Evolutionary conservation across 257 asterid genomes (phyloP), one percentile per base, ranked within the genome.

Genomic region (Nicotiana tabacum): DNA sequence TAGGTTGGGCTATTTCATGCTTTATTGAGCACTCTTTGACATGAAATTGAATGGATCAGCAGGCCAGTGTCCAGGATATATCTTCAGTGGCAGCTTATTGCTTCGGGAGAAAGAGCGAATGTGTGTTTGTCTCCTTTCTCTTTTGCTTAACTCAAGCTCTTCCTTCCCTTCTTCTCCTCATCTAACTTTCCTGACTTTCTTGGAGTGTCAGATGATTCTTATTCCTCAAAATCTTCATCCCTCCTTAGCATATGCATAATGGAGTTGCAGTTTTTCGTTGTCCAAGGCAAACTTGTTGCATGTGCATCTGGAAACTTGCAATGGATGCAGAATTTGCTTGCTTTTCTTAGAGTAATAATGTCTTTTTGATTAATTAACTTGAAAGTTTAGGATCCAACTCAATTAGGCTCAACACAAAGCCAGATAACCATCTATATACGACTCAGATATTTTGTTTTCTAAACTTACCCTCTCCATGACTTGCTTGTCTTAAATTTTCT

Each of bases 61-160:
- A 96, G 99, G 99, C 90, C 88, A 89, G 85, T 93, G 94, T 88
- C 96, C 95, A 93, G 98, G 98, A 93, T 85, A 93, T 93, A 88
- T 87, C 97, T 91, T 89, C 98, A 87, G 88, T 96, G 99, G 99
- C 98, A 96, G 99, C 99, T 90, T 91, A 90, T 90, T 93, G 94
- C 97, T 86, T 90, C 90, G 90, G 94, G 98, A 92, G 97, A 93
- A 90, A 94, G 92, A 92, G 95, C 90, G 88, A 92, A 96, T 91
- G 97, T 92, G 98, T 96, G 99, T 96, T 96, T 96, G 99, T 96
- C 90, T 93, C 89, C 97, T 94, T 94, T 94, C 98, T 92, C 99
- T 92, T 91, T 91, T 89, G 87, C 95, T 93, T 87, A 91, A 87
- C 93, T 85, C 92, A 92, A 9, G 90, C 97, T 90, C 99, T 94